Base-by-base conservation (phyloP, 805 yeast species). In the Myxozyma geophila region DNA sequence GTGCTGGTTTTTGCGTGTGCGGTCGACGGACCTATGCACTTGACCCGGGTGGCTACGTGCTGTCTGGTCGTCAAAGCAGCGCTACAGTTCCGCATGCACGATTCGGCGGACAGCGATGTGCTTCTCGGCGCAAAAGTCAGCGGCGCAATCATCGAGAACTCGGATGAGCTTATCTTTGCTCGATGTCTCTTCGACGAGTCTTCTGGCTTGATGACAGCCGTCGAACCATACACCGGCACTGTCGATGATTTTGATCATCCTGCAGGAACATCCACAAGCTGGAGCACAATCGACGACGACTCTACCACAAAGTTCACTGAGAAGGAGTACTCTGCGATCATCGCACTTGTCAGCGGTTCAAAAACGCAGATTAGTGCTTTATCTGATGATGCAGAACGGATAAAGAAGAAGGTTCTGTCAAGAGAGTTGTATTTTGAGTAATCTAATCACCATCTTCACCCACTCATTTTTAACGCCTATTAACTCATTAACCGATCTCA, bases 161-260 rank as follows among this genome's bases (percentile, higher is more conserved):
- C 65, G 44, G 54, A 56, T 15, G 56, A 55, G 10, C 52, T 67
- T 21, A 36, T 51, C 2, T 55, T 66, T 37, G 68, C 60, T 6
- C 53, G 41, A 8, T 47, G 48, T 6, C 23, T 6, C 7, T 56
- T 56, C 39, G 48, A 35, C 37, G 46, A 58, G 28, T 37, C 41
- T 19, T 5, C 51, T 28, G 54, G 17, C 15, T 8, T 10, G 13
- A 37, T 50, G 48, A 28, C 17, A n/a, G 21, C 57, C 6, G 47
- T 51, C 21, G 53, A 52, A 15, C 56, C 59, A 12, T 65, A 44
- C 37, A 37, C 59, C 0, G 68, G 47, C 37, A 21, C 40, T 2
- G 62, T 67, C 9, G 70, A 61, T 49, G 69, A 64, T 70, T 63
- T 78, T 76, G 63, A 72, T 70, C 68, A 77, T 73, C 47, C 74